Conservation (phyloP, 2,329 filamentous ascomycete genomes). For the Aspergillus sp. region DNA sequence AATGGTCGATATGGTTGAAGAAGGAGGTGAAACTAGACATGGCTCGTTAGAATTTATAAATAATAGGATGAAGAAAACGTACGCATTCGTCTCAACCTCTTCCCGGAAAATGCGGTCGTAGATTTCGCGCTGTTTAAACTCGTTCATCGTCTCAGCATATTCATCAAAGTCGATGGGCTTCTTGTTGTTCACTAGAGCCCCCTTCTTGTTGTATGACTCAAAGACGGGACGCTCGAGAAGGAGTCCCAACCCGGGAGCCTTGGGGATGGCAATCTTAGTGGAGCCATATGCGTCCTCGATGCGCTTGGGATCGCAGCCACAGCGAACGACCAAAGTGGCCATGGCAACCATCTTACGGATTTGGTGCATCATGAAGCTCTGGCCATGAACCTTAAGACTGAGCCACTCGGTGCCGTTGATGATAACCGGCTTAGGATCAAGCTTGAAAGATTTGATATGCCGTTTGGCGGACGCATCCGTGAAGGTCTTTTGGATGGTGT, state of each 20-base stretch:
- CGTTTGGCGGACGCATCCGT: slow-evolving; percentile 82
- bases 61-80: slow-evolving; percentile 43
- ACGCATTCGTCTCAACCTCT: slow-evolving; percentile 84
- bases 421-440: slow-evolving; percentile 72
- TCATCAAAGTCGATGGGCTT: slow-evolving; percentile 75
- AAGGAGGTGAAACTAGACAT: slow-evolving; percentile 67
- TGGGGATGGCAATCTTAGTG: slow-evolving; percentile 81
- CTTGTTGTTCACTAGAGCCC: slow-evolving; percentile 51
- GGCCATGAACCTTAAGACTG: slow-evolving; percentile 91
- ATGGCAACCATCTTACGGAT: slow-evolving; percentile 99
- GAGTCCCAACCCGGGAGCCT: slow-evolving; percentile 85
- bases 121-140: slow-evolving; percentile 89
- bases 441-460: slow-evolving; percentile 87
- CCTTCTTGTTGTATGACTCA: slow-evolving; percentile 78
- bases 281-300: slow-evolving; percentile 72
- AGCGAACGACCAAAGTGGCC: slow-evolving; percentile 79
- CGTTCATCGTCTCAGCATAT: slow-evolving; percentile 74
- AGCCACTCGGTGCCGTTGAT: slow-evolving; percentile 95
- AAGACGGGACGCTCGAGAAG: slow-evolving; percentile 91
- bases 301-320: slow-evolving; percentile 69
- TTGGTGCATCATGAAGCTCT: slow-evolving; percentile 99
- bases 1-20: slow-evolving; percentile 77
- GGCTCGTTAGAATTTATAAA: slow-evolving; percentile 6
- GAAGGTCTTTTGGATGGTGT: slow-evolving; percentile 84
- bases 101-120: slow-evolving; percentile 89